These are phyloP conservation scores for Diaporthe vexans DNA, from an alignment of 2,329 filamentous ascomycete genomes.

Conservation along the genomic window DNA sequence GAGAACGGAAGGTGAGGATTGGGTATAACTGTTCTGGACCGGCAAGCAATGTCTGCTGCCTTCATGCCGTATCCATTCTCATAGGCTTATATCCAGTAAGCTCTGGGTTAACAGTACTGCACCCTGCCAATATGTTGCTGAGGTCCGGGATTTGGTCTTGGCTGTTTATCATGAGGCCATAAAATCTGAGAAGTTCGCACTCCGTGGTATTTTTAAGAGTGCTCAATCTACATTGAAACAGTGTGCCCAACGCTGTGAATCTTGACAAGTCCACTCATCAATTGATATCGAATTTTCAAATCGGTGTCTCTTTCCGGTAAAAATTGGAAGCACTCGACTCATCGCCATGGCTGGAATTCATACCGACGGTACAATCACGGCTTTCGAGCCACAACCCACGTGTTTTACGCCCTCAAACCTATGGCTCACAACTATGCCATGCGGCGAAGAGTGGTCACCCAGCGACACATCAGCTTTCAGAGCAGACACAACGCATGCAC, in stretches of 20 bases:
- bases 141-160: slow-evolving; percentile 24
- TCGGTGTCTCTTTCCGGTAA: not conserved
- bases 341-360: not conserved
- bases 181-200: not conserved
- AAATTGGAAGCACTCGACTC: not conserved
- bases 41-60: not conserved
- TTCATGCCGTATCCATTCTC: not conserved
- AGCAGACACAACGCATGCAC: not conserved
- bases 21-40: not conserved
- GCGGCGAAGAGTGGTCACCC: not conserved
- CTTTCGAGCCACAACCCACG: not conserved
- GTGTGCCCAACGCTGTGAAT: not conserved
- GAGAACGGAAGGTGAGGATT: not conserved
- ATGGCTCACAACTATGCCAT: not conserved
- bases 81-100: not conserved
- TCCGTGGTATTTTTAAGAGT: not conserved
- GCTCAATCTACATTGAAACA: not conserved
- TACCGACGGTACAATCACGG: not conserved
- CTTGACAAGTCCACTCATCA: not conserved
- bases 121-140: not conserved
- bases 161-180: not conserved
- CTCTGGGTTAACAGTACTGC: not conserved
- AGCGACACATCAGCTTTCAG: not conserved
- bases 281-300: not conserved
- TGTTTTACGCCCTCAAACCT: not conserved